Evolutionary conservation across 1,284 basidiomycete genomes (phyloP).

Genomic region (Tilletia indica): DNA sequence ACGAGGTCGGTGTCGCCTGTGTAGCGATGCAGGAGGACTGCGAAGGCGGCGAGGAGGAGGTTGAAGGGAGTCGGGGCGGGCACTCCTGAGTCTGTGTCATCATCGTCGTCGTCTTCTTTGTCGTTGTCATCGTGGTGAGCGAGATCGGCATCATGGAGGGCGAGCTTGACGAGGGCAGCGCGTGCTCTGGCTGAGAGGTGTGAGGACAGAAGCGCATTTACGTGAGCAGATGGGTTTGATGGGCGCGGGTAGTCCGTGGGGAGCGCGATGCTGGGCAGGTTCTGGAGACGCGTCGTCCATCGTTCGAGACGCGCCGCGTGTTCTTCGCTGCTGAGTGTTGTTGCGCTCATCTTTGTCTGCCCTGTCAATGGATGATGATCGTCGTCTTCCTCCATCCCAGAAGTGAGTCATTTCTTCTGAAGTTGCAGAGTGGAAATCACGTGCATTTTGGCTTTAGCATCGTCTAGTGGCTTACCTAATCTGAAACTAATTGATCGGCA

Average conservation of each 20-base stretch:
- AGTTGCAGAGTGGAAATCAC: no score
- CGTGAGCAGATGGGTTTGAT: constrained; percentile 54
- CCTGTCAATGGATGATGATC: neutral
- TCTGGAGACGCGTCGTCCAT: constrained; percentile 57
- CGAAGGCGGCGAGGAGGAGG: constrained; percentile 84
- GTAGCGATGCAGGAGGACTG: constrained; percentile 86
- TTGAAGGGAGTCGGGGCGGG: constrained; percentile 77
- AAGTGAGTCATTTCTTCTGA: no score
- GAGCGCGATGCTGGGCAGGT: constrained; percentile 81
- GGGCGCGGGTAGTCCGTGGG: constrained; percentile 96
- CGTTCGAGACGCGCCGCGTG: constrained; percentile 36
- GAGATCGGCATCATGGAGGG: constrained; percentile 75
- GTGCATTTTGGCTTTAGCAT: no score
- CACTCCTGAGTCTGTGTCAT: constrained; percentile 29
- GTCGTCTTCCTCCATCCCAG: no score
- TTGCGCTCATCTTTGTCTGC: neutral
- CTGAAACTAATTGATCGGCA: no score
- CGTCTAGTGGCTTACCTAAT: no score
- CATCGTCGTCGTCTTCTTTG: constrained; percentile 28
- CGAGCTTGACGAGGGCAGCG: constrained; percentile 47
- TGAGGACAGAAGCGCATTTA: constrained; percentile 49
- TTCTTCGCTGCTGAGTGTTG: neutral
- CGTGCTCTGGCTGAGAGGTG: constrained; percentile 36
- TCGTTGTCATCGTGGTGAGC: constrained; percentile 63
- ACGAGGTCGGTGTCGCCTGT: constrained; percentile 94